These are phyloP conservation scores for Trichoderma cornu-damae DNA, from an alignment of 2,329 filamentous ascomycete genomes.

Conservation along the genomic window DNA sequence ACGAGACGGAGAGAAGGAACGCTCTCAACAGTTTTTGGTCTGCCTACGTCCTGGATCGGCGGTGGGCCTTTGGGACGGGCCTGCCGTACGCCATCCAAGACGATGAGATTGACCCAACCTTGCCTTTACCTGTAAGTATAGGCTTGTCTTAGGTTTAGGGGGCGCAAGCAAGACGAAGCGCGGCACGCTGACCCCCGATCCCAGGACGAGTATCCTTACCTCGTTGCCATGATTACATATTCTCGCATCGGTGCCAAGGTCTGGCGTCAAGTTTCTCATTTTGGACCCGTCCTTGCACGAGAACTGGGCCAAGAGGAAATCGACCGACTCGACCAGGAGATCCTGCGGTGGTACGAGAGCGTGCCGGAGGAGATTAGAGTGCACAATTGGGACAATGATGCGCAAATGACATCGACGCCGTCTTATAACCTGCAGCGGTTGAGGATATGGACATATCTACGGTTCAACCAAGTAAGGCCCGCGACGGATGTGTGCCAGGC, in stretches of 20 bases:
- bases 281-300: conserved; percentile 54
- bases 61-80: conserved; percentile 87
- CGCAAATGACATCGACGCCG: conserved; percentile 49
- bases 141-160: too few relatives aligned
- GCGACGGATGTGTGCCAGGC: neutral
- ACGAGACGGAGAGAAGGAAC: conserved; percentile 62
- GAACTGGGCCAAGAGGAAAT: conserved; percentile 70
- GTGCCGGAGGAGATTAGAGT: conserved; percentile 58
- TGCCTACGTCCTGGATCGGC: conserved; percentile 75
- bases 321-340: conserved; percentile 73
- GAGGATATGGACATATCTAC: conserved; percentile 77
- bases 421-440: conserved; percentile 66
- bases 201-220: conserved; percentile 58
- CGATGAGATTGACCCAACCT: conserved; percentile 71
- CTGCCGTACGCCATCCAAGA: conserved; percentile 83
- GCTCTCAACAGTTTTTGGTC: conserved; percentile 78
- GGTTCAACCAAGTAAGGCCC: conserved; percentile 67
- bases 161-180: too few relatives aligned
- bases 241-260: conserved; percentile 79
- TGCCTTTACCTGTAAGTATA: conserved; percentile 77
- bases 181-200: neutral
- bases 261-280: conserved; percentile 73
- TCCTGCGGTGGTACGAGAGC: conserved; percentile 78
- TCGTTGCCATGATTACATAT: conserved; percentile 80
- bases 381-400: conserved; percentile 54